Base-by-base conservation (phyloP, 2,329 filamentous ascomycete genomes). In the Ophiocordyceps robertsii region DNA sequence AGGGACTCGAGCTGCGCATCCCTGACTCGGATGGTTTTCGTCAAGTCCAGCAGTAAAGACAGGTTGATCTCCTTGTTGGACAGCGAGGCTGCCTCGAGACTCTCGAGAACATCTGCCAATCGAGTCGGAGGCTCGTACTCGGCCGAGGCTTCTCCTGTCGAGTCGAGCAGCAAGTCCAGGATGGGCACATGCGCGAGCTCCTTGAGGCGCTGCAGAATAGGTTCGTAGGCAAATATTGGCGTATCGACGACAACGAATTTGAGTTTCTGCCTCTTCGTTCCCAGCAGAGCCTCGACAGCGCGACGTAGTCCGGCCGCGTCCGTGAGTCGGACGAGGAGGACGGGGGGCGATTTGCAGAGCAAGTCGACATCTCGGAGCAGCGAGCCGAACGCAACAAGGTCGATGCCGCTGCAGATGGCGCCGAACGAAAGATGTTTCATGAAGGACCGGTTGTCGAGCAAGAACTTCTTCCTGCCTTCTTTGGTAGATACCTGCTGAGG, bases 141-240 rank as follows among this genome's bases (percentile, higher is more conserved):
- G 2, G 43, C 11, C 1, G 48, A 38, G 1, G 46, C 39, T 0
- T 46, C 43, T 0, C 43, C 45, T 0, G 57, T 6, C 19, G 19
- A 47, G 12, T 59, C 46, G 5, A 84, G 57, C 0, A 84, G 51
- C 29, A 73, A 62, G 2, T 72, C 55, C 3, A 71, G 62, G 0
- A 87, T 60, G 0, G 80, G 72, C 0, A 84, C 42, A 2, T 77
- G 67, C 0, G 54, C 60, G 21, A 76, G 74, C 0, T 63, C 57
- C 52, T 83, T 70, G 1, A 87, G 60, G 1, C 73, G 67, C 39
- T 69, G 57, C 5, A 87, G 55, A 2, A 87, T 67, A 0, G 82
- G 82, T 42, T 84, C 77, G 43, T 78, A 84, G 0, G 81, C 76
- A 53, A 85, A 87, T 0, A 80, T 68, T 0, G 81, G 66, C 0